Percentiles rank a stretch among this genome's conserved stretches.
phyloP scores from a whole-genome alignment of 495 filamentous ascomycete species.

The Antarctomyces pellizariae region DNA sequence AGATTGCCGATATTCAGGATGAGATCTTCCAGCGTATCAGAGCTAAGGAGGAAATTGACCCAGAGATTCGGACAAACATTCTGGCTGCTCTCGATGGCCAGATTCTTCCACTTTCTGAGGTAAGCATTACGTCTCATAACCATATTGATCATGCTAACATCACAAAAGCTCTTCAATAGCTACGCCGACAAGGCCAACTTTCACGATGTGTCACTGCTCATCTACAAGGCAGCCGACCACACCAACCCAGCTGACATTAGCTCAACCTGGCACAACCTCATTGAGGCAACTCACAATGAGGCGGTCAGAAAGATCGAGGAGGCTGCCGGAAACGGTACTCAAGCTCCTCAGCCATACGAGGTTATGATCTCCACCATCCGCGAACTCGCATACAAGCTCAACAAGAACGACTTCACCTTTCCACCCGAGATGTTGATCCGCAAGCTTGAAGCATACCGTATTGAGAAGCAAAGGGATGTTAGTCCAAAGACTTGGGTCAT shows the following conservation, averaged over 20 bases:
- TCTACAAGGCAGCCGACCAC: slow-evolving; percentile 73
- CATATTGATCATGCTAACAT: slow-evolving; percentile 11
- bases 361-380: slow-evolving; percentile 49
- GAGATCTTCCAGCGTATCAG: slow-evolving; percentile 65
- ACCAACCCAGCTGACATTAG: slow-evolving; percentile 61
- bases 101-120: slow-evolving; percentile 46
- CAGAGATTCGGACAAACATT: slow-evolving; percentile 34
- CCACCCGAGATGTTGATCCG: slow-evolving; percentile 35
- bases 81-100: slow-evolving; percentile 44
- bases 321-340: slow-evolving; percentile 7
- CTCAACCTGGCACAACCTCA: slow-evolving; percentile 62
- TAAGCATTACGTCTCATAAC: slow-evolving; percentile 21
- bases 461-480: slow-evolving; percentile 43
- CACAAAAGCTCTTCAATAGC: slow-evolving; percentile 56
- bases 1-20: slow-evolving; percentile 86
- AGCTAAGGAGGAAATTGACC: slow-evolving; percentile 39
- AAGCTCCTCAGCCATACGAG: slow-evolving; percentile 45
- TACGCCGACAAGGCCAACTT: slow-evolving; percentile 77
- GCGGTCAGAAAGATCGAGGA: slow-evolving; percentile 25
- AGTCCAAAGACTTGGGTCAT: slow-evolving; percentile 54
- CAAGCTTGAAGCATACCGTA: slow-evolving; percentile 53
- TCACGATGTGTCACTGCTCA: slow-evolving; percentile 75
- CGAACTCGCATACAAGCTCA: slow-evolving; percentile 49
- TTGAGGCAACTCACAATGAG: slow-evolving; percentile 44
- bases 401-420: slow-evolving; percentile 52